These are phyloP conservation scores for Penicillium tannophilum DNA, from an alignment of 495 filamentous ascomycete genomes.

Conservation along the genomic window DNA sequence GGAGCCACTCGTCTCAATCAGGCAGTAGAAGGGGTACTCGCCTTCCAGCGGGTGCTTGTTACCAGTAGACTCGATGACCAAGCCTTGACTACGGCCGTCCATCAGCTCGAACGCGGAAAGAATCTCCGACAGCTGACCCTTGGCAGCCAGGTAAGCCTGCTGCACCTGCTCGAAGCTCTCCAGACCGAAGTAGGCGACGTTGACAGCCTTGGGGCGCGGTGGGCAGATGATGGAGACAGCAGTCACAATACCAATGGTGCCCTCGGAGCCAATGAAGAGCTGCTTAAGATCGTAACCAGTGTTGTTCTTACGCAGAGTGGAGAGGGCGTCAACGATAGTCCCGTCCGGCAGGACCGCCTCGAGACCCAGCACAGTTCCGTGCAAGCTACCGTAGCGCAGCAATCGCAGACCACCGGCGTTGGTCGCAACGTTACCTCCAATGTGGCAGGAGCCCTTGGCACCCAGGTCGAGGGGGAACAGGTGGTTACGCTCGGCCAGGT, in stretches of 20 bases:
- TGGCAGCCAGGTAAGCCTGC: slow-evolving; percentile 79
- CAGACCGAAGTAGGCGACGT: slow-evolving; percentile 88
- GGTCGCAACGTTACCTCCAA: slow-evolving; percentile 97
- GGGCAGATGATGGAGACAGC: slow-evolving; percentile 87
- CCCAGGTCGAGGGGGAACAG: slow-evolving; percentile 95
- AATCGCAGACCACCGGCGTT: slow-evolving; percentile 92
- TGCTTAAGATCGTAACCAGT: slow-evolving; percentile 98
- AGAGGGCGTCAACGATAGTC: slow-evolving; percentile 85
- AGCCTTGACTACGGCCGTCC: slow-evolving; percentile 77
- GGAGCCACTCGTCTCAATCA: slow-evolving; percentile 93
- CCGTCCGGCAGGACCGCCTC: slow-evolving; percentile 93
- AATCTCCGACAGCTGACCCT: slow-evolving; percentile 87
- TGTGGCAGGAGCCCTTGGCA: slow-evolving; percentile 95
- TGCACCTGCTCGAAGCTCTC: slow-evolving; percentile 85
- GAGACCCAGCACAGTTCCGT: slow-evolving; percentile 88
- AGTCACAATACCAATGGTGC: slow-evolving; percentile 93
- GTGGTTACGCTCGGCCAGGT: slow-evolving; percentile 73
- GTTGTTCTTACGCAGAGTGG: slow-evolving; percentile 92
- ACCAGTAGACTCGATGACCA: slow-evolving; percentile 72
- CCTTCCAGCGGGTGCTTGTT: slow-evolving; percentile 79
- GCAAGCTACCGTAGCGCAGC: slow-evolving; percentile 89
- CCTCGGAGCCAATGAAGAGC: slow-evolving; percentile 92
- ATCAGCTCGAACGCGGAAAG: slow-evolving; percentile 97
- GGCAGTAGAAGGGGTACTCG: slow-evolving; percentile 89
- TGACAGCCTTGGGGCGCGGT: slow-evolving; percentile 77